Base-by-base conservation (phyloP, 1,284 basidiomycete genomes). In the Moesziomyces globuligerus region DNA sequence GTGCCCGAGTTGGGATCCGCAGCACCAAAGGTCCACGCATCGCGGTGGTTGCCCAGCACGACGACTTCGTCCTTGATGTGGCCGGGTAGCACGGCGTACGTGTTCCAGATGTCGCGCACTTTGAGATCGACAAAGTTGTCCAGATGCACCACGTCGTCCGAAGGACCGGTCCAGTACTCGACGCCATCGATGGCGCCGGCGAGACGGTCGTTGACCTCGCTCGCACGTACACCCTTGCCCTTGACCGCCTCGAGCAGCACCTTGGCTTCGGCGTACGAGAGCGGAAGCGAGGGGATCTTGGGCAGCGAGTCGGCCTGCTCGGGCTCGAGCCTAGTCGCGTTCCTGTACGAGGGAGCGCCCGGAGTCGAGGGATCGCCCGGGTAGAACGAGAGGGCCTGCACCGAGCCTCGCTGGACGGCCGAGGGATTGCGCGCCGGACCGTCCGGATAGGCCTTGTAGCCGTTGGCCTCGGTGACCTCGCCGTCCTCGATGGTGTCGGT, bases 401-500 rank as follows among this genome's bases (percentile, higher is more conserved):
- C 93, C 26, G 58, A 66, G 18, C 94, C 95, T 44, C 94, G 88
- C 83, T 97, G 78, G 17, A 80, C 69, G 7, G 88, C 78, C 4
- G 72, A 89, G 0, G 91, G 91, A 81, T 94, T 91, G 37, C 92
- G 87, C 38, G 93, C 93, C 26, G 93, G 93, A 0, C 94, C 94
- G 17, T 88, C 85, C 0, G 94, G 95, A 82, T 96, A 88, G 0
- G 84, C 78, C 32, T 67, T 56, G 69, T 74, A 68, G 5, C 83
- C 83, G 67, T 94, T 93, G 58, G 87, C 88, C 20, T 87, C 87
- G 3, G 90, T 92, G 28, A 93, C 89, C 38, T 86, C 87, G 20
- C 93, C 93, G 77, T 97, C 93, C 78, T 96, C 93, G 51, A 89
- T 89, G 13, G 91, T 90, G 83, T 97, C 94, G 15, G 89, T 89